phyloP scores from a whole-genome alignment of 2,329 filamentous ascomycete species.

The Aspergillus versicolor region DNA sequence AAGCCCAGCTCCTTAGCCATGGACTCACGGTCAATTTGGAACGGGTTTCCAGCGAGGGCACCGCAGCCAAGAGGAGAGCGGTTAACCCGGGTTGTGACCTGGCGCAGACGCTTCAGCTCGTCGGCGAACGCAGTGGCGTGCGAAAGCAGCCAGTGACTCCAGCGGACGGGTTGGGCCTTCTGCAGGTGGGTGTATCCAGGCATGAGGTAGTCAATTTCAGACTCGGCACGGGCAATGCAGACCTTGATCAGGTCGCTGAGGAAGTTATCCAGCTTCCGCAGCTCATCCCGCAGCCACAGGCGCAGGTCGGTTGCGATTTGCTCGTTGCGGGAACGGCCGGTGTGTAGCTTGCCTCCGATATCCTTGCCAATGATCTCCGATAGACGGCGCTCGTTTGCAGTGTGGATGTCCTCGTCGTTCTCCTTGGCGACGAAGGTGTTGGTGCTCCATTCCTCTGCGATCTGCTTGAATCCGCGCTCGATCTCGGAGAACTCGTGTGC shows the following conservation, averaged over 20 bases:
- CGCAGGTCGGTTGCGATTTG: constrained; percentile 90
- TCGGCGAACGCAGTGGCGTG: constrained; percentile 69
- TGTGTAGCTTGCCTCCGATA: constrained; percentile 85
- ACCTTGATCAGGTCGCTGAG: constrained; percentile 70
- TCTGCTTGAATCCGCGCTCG: constrained; percentile 65
- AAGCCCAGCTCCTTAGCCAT: constrained; percentile 83
- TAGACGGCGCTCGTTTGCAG: constrained; percentile 68
- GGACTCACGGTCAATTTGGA: constrained; percentile 74
- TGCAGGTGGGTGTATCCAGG: constrained; percentile 88
- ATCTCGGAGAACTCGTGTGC: constrained; percentile 71
- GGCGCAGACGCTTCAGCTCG: constrained; percentile 74
- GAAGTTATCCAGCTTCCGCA: constrained; percentile 67
- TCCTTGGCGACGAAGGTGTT: constrained; percentile 37
- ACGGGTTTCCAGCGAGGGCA: constrained; percentile 78
- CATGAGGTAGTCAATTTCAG: constrained; percentile 76
- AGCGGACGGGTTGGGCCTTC: constrained; percentile 76
- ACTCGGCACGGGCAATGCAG: constrained; percentile 66
- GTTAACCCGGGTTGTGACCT: constrained; percentile 74
- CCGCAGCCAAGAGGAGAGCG: constrained; percentile 68
- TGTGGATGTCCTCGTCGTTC: constrained; percentile 63
- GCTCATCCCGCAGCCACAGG: constrained; percentile 77
- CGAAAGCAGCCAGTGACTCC: constrained; percentile 78
- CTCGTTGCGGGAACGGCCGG: constrained; percentile 82
- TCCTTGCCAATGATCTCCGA: constrained; percentile 86
- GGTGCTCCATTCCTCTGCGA: constrained; percentile 47